phyloP scores from a whole-genome alignment of 495 filamentous ascomycete genomes.

The Xylaria scruposa region DNA sequence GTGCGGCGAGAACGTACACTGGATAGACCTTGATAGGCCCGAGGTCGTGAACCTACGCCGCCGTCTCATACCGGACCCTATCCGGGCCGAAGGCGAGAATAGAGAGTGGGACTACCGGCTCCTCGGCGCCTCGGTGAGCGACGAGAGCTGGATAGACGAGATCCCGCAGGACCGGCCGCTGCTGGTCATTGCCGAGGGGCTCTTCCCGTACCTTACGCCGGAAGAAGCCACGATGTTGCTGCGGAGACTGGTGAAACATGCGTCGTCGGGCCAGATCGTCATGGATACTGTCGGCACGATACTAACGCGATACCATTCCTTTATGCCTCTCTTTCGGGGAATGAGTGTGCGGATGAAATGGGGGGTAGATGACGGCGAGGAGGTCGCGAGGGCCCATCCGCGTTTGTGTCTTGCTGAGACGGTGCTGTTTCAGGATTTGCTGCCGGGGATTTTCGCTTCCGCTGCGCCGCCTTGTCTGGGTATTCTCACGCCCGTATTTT shows the following conservation, averaged over 20 bases:
- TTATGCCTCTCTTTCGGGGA: conserved; percentile 19
- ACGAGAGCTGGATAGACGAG: conserved; percentile 28
- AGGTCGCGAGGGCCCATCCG: conserved; percentile 2
- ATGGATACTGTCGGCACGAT: conserved; percentile 29
- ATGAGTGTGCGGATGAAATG: conserved; percentile 13
- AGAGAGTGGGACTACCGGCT: conserved; percentile 29
- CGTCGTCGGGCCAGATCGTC: conserved; percentile 28
- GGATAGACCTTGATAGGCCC: conserved; percentile 35
- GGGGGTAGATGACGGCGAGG: conserved; percentile 24
- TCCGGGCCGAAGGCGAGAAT: not conserved
- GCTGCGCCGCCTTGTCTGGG: conserved; percentile 15
- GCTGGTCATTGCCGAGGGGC: conserved; percentile 34
- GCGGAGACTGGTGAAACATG: conserved; percentile 27
- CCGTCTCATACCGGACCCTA: conserved; percentile 18
- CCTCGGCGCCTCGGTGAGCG: conserved; percentile 25
- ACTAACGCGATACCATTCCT: not conserved
- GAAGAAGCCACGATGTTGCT: conserved; percentile 23
- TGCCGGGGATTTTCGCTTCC: conserved; percentile 7
- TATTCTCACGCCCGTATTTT: conserved; percentile 15
- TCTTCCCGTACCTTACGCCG: conserved; percentile 29
- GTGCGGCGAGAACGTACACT: conserved; percentile 27
- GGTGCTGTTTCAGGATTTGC: conserved; percentile 12
- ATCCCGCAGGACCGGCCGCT: conserved; percentile 32
- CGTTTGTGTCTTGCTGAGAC: conserved; percentile 19
- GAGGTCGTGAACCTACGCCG: conserved; percentile 33